Conservation (phyloP, 208 protist species). For the Leishmania mexicana region DNA sequence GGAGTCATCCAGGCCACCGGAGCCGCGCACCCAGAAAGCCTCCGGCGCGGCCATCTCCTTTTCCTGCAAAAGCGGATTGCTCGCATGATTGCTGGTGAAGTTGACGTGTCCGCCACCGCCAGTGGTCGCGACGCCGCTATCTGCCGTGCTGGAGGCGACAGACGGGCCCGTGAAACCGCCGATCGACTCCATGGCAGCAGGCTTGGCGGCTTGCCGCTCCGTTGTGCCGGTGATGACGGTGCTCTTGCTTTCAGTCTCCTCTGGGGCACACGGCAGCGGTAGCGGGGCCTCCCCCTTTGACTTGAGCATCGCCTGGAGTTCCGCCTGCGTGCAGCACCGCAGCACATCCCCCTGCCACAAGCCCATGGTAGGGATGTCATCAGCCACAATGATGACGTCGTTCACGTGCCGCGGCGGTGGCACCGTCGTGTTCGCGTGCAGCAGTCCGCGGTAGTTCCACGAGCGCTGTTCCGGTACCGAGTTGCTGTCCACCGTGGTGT, state of each 20-base stretch:
- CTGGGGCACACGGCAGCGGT: constrained; percentile 23
- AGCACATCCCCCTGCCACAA: constrained; percentile 79
- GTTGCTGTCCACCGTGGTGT: constrained; percentile 60
- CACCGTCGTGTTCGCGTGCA: constrained; percentile 46
- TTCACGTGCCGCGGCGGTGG: constrained; percentile 43
- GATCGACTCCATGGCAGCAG: not conserved
- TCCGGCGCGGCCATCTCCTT: constrained; percentile 32
- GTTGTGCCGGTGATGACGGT: not conserved
- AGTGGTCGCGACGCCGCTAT: not conserved
- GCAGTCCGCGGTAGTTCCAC: constrained; percentile 66
- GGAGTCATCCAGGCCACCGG: constrained; percentile 48
- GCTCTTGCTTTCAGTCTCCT: constrained; percentile 1
- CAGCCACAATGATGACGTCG: constrained; percentile 65
- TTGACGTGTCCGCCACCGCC: constrained; percentile 15
- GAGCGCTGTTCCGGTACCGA: constrained; percentile 53
- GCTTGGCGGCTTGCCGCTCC: not conserved
- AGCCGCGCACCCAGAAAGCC: constrained; percentile 67
- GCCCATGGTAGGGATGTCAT: constrained; percentile 53
- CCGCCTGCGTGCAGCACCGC: constrained; percentile 64
- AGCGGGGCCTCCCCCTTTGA: constrained; percentile 18
- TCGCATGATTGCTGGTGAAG: constrained; percentile 45
- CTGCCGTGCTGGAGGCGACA: constrained; percentile 5
- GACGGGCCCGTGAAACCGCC: not conserved
- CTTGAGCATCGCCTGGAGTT: constrained; percentile 28
- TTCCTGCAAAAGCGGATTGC: constrained; percentile 40